Conservation (phyloP, 2,329 filamentous ascomycete genomes). For the Hymenoscyphus fructigenus region DNA sequence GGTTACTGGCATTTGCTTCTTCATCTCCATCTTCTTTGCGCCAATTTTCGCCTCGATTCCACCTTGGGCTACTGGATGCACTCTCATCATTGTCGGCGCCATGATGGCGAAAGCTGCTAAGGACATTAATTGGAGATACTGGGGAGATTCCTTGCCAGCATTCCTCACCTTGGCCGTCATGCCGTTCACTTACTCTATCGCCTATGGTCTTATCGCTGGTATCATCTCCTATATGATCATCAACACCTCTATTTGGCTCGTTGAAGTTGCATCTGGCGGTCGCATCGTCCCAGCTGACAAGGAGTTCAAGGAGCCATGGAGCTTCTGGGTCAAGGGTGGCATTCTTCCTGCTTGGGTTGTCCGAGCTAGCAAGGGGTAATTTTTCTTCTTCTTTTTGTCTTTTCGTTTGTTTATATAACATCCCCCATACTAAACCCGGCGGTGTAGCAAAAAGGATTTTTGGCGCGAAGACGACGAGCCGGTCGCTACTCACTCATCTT, state of each 20-base stretch:
- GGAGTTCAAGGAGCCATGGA: conserved; percentile 74
- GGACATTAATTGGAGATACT: conserved; percentile 84
- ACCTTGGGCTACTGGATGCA: conserved; percentile 82
- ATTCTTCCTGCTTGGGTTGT: conserved; percentile 71
- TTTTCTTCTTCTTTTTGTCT: neutral
- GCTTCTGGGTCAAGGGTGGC: conserved; percentile 70
- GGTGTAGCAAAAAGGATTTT: conserved; percentile 17
- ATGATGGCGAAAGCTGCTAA: conserved; percentile 76
- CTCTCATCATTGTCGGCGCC: conserved; percentile 77
- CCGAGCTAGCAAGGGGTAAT: conserved; percentile 54
- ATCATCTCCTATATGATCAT: conserved; percentile 73
- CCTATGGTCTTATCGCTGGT: conserved; percentile 77
- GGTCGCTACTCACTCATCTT: neutral
- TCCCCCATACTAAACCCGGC: neutral
- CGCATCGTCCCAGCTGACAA: conserved; percentile 72
- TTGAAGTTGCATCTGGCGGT: conserved; percentile 65
- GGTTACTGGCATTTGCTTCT: conserved; percentile 74
- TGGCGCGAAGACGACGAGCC: conserved; percentile 13
- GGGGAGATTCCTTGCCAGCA: conserved; percentile 77
- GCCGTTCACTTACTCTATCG: conserved; percentile 87
- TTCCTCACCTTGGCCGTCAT: conserved; percentile 81
- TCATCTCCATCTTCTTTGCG: conserved; percentile 83
- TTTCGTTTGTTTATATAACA: neutral
- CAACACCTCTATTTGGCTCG: conserved; percentile 66
- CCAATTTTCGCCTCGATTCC: conserved; percentile 88